These are phyloP conservation scores for Lepidopterella palustris DNA, from an alignment of 495 filamentous ascomycete species.

Conservation along the genomic window DNA sequence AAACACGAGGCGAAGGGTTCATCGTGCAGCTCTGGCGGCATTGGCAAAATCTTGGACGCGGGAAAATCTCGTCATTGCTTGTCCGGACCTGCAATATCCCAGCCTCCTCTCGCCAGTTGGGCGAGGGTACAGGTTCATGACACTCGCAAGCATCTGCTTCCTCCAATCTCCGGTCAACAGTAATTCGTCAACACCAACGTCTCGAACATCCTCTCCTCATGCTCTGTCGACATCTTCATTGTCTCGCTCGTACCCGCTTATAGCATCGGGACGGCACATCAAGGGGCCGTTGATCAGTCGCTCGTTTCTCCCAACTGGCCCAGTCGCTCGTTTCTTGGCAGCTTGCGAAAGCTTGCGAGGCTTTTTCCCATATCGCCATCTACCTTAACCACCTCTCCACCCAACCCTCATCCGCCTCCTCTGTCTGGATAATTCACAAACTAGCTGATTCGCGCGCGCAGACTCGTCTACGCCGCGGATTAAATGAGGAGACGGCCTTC, in stretches of 20 bases:
- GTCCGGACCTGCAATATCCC: not conserved
- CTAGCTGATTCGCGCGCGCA: not conserved
- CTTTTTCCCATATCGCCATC: not conserved
- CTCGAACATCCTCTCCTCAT: not conserved
- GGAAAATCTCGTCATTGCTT: not conserved
- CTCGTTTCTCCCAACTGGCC: conserved; percentile 6
- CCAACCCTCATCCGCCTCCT: not conserved
- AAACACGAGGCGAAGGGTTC: no score
- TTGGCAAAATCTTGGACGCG: not conserved
- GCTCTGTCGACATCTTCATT: not conserved
- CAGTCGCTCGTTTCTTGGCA: conserved; percentile 4
- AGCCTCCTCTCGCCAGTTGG: not conserved
- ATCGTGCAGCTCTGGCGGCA: not conserved
- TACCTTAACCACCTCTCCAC: not conserved
- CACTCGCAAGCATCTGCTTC: not conserved
- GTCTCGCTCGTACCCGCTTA: not conserved
- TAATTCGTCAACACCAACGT: not conserved
- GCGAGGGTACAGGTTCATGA: not conserved
- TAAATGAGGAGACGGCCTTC: conserved; percentile 7
- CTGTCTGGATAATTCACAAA: not conserved
- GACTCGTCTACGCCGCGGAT: not conserved
- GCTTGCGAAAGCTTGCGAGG: not conserved
- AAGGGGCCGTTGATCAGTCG: not conserved
- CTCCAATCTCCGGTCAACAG: not conserved
- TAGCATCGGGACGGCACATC: not conserved